Evolutionary conservation across 2,329 filamentous ascomycete species (phyloP).

Genomic region (Hymenoscyphus occultus): DNA sequence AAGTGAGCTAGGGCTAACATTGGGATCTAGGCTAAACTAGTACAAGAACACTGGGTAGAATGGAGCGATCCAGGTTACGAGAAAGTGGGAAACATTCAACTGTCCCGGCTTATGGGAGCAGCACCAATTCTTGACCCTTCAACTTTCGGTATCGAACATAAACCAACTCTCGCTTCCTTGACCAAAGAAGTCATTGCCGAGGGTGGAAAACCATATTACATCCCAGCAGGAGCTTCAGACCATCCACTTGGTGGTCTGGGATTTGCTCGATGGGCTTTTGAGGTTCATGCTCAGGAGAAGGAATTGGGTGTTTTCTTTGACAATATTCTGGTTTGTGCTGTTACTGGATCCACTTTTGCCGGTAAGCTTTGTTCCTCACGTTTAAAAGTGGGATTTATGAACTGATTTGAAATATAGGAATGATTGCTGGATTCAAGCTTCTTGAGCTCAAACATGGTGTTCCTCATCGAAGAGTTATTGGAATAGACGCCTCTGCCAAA

Average conservation of each 20-base stretch:
- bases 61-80: constrained; percentile 58
- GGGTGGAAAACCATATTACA: constrained; percentile 66
- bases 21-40: constrained; percentile 43
- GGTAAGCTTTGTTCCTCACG: constrained; percentile 39
- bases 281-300: constrained; percentile 62
- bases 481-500: constrained; percentile 64
- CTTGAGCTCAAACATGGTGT: constrained; percentile 47
- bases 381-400: background rate
- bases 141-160: constrained; percentile 67
- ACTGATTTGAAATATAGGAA: constrained; percentile 31
- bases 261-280: constrained; percentile 69
- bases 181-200: constrained; percentile 49
- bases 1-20: background rate
- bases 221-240: constrained; percentile 68
- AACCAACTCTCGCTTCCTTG: constrained; percentile 54
- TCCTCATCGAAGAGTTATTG: constrained; percentile 55
- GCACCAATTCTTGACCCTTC: constrained; percentile 59
- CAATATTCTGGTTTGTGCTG: constrained; percentile 65
- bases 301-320: constrained; percentile 63
- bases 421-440: constrained; percentile 70
- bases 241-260: constrained; percentile 68
- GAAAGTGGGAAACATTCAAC: constrained; percentile 68
- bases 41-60: constrained; percentile 69
- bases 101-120: constrained; percentile 65
- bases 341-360: constrained; percentile 68